phyloP scores from a whole-genome alignment of 768 basidiomycete species.

The Boletus barrowsii region DNA sequence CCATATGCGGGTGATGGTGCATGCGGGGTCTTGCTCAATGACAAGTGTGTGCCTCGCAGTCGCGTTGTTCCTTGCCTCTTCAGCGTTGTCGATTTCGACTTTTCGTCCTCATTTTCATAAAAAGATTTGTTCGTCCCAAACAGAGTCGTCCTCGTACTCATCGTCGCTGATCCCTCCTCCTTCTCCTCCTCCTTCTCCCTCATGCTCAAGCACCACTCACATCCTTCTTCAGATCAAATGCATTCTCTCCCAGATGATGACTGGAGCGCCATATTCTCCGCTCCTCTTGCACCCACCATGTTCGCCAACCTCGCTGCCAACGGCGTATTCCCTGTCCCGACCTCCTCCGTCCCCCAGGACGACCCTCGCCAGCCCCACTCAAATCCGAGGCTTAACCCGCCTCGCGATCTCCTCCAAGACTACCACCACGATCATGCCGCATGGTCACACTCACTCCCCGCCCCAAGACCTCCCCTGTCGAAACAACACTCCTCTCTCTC shows the following conservation, averaged over 20 bases:
- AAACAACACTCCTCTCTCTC: constrained; percentile 29
- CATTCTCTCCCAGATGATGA: constrained; percentile 31
- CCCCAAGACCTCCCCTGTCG: constrained; percentile 26
- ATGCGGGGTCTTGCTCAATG: constrained; percentile 16
- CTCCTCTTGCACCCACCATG: constrained; percentile 56
- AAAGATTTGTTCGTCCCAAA: constrained; percentile 18
- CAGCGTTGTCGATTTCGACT: constrained; percentile 11
- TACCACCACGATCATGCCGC: constrained; percentile 23
- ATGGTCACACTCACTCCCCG: constrained; percentile 25
- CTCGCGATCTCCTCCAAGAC: constrained; percentile 16
- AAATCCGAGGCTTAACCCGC: constrained; percentile 10
- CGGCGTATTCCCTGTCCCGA: constrained; percentile 46
- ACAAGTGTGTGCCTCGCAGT: constrained; percentile 12
- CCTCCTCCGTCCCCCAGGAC: constrained; percentile 25
- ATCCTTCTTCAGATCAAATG: constrained; percentile 21
- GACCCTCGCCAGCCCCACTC: constrained; percentile 24
- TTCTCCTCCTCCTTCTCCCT: neutral
- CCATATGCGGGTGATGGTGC: neutral
- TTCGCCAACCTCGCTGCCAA: constrained; percentile 63
- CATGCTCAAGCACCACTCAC: constrained; percentile 18
- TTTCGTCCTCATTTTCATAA: constrained; percentile 13
- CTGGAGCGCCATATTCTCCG: constrained; percentile 60
- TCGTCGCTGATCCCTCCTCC: constrained; percentile 9
- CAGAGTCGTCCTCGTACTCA: neutral
- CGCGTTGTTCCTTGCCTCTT: constrained; percentile 12